phyloP scores from a whole-genome alignment of 2,329 filamentous ascomycete species.

The Sodiomyces alkalinus region DNA sequence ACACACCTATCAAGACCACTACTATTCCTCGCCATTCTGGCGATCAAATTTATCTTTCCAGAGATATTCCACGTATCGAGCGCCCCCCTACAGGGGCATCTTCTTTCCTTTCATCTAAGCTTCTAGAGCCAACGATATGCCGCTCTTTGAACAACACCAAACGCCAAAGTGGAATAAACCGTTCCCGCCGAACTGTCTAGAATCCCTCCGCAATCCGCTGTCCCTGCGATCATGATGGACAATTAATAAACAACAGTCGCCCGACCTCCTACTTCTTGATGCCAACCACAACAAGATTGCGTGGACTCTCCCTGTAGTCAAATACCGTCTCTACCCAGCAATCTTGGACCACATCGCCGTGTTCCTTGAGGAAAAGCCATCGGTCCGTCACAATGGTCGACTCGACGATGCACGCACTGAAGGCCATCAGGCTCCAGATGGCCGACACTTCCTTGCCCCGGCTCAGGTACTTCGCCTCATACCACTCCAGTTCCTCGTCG shows the following conservation, averaged over 20 bases:
- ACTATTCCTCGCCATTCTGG: no score
- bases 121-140: background rate
- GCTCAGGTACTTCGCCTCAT: conserved; percentile 47
- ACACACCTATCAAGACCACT: no score
- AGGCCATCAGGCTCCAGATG: conserved; percentile 92
- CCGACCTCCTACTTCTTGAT: conserved; percentile 51
- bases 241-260: no score
- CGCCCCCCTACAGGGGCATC: no score
- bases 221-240: no score
- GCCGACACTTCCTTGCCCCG: conserved; percentile 71
- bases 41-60: no score
- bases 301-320: conserved; percentile 70
- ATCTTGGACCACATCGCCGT: conserved; percentile 49
- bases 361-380: conserved; percentile 75
- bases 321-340: conserved; percentile 93
- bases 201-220: no score
- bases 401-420: conserved; percentile 79
- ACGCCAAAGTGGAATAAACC: no score
- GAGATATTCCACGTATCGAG: no score
- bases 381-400: conserved; percentile 81
- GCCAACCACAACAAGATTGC: conserved; percentile 87
- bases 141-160: background rate
- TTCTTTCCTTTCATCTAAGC: no score
- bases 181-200: no score
- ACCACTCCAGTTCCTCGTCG: conserved; percentile 59